Evolutionary conservation across 1,284 basidiomycete genomes (phyloP), one percentile per base, ranked within the genome.

Genomic region (Malassezia brasiliensis): DNA sequence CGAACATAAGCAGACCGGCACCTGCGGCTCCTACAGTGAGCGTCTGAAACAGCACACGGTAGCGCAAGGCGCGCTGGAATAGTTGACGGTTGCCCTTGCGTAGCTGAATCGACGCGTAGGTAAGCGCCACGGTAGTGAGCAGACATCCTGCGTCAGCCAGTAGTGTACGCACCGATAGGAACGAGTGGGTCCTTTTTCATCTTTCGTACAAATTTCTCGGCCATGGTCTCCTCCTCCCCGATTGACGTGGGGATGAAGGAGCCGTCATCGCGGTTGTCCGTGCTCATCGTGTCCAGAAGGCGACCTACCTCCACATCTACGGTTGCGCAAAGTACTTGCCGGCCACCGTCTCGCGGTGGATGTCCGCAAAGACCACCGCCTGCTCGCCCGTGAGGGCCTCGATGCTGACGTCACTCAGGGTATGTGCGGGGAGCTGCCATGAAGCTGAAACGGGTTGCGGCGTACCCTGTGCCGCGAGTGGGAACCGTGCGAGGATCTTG

Each of bases 31-130:
- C 58, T 10, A 74, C 68, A 3, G 73, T 75, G 4, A 73, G 39
- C 11, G 70, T 67, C 52, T 75, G 73, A 36, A 73, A 66, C 7
- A 56, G 66, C 14, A 75, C 69, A 47, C 73, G 65, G 65, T 67
- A 75, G 25, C 73, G 65, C 14, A 75, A 62, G 8, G 67, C 67
- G 20, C 54, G 52, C 45, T 75, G 67, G 58, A 74, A 74, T 36
- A 65, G 50, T 28, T 64, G 52, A 10, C 67, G 64, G 53, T 75
- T 67, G 34, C 73, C 73, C 19, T 52, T 59, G 10, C 70, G 63
- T 8, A 75, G 62, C 45, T 71, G 62, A 31, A 68, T 52, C 5
- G 69, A 66, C 2, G 73, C 73, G 9, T 47, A 64, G 22, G 68
- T 63, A 5, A 75, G 61, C 1, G 73, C 73, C 0, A 56, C 69